Evolutionary conservation across 495 filamentous ascomycete genomes (phyloP).

Genomic region (Cudoniella acicularis): DNA sequence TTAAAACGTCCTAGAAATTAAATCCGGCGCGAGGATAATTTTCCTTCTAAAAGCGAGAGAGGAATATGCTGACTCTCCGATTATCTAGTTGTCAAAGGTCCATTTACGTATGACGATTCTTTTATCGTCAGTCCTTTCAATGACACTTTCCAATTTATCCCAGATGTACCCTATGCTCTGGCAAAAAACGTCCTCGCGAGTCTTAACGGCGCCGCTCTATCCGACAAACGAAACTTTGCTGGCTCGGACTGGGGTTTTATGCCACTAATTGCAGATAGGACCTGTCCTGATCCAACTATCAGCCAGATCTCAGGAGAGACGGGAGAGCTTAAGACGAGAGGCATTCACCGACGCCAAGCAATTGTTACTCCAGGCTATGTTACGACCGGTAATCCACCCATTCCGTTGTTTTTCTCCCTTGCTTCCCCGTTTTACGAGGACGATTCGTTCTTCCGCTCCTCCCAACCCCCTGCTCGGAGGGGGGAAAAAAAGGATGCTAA

Average conservation of each 20-base stretch:
- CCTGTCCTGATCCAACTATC: conserved; percentile 37
- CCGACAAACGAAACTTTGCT: conserved; percentile 37
- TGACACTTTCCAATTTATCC: conserved; percentile 64
- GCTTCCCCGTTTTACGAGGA: too few relatives aligned
- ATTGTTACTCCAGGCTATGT: conserved; percentile 33
- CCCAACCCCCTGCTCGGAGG: too few relatives aligned
- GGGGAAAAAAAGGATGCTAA: too few relatives aligned
- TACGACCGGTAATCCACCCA: too few relatives aligned
- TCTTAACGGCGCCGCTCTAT: conserved; percentile 37
- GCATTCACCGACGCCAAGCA: conserved; percentile 38
- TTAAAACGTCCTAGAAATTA: too few relatives aligned
- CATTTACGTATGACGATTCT: conserved; percentile 74
- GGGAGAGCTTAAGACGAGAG: conserved; percentile 18
- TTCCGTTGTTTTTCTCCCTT: too few relatives aligned
- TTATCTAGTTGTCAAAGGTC: conserved; percentile 77
- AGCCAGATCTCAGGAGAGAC: conserved; percentile 15
- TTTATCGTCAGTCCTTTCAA: conserved; percentile 79
- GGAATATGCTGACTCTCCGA: too few relatives aligned
- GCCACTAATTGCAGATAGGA: conserved; percentile 31
- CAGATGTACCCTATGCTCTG: conserved; percentile 60
- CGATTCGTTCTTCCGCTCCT: too few relatives aligned
- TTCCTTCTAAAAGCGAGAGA: too few relatives aligned
- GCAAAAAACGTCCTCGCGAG: conserved; percentile 52
- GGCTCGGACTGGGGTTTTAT: conserved; percentile 15
- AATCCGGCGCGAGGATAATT: too few relatives aligned